Evolutionary conservation across 2,329 filamentous ascomycete species (phyloP), one percentile per base, ranked within the genome.

Genomic region (Venturia oleaginea): DNA sequence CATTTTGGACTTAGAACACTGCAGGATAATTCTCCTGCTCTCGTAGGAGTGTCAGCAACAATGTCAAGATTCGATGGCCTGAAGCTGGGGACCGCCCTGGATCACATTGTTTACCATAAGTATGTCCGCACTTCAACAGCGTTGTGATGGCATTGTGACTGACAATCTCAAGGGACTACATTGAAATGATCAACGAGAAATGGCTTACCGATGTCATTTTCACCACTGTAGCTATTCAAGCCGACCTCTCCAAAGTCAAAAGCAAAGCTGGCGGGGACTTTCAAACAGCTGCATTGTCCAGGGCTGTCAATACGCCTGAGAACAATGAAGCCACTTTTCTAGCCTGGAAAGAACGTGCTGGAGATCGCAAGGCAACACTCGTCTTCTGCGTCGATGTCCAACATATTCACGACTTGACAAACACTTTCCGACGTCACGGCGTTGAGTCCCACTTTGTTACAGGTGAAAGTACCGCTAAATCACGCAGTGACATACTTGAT

Each of bases 101-200:
- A 97, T 70, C 89, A 96, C 71, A 96, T 97, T 67, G 93, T 97
- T 59, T 97, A 96, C 70, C 93, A 97, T 75, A 94, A 92, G 75
- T 78, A 65, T 17, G 74, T 27, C 6, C 15, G n/a, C 27, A 43
- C 32, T 38, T 32, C 10, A 7, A 65, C 6, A 38, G 38, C 62
- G 43, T 51, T 4, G 19, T 10, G 17, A 2, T 8, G 30, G 51
- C 17, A n/a, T 32, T 8, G 7, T 32, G 34, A 34, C 34, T 48
- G 19, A 30, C 15, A 38, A 60, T 17, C 17, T 27, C 67, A 46
- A 79, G 78, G 68, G 86, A 90, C 71, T 91, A 89, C 67, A 80
- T 89, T 37, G 87, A 90, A 67, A 89, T 90, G 87, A 90, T 97
- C 66, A 86, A 87, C 40, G 91, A 95, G 65, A 92, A 94, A 51